Conservation (phyloP, 129 eudicot genomes). For the Scalesia atractyloides region DNA sequence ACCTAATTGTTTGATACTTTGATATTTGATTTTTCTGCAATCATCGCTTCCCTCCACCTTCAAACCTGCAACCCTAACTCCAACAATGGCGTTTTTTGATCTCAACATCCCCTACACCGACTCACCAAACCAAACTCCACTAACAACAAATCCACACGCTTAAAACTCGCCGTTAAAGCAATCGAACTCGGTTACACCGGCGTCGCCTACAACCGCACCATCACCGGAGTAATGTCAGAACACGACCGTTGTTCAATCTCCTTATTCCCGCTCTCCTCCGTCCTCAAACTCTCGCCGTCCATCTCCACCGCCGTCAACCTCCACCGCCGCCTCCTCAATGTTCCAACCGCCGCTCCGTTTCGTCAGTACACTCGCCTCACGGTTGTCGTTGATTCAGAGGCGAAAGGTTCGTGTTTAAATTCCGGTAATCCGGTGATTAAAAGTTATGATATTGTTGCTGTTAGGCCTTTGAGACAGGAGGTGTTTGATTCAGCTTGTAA, state of each 20-base stretch:
- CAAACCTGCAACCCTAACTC: neutral
- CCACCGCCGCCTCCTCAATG: conserved; percentile 58
- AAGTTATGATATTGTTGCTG: conserved; percentile 82
- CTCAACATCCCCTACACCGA: conserved; percentile 80
- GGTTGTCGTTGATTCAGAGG: conserved; percentile 53
- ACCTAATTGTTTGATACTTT: neutral
- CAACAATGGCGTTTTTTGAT: conserved; percentile 76
- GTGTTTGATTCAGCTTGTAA: conserved; percentile 77
- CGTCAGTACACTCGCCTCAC: conserved; percentile 82
- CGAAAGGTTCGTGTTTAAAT: conserved; percentile 69
- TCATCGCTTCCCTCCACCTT: conserved; percentile 31
- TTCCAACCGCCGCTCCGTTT: conserved; percentile 55
- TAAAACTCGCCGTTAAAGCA: conserved; percentile 66
- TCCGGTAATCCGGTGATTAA: conserved; percentile 71
- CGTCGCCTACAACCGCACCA: conserved; percentile 69
- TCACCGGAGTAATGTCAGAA: conserved; percentile 81
- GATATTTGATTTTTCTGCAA: neutral
- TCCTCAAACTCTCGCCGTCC: conserved; percentile 51
- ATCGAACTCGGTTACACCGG: conserved; percentile 88
- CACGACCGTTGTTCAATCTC: conserved; percentile 61
- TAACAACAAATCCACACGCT: conserved; percentile 47
- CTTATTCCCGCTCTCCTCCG: conserved; percentile 53
- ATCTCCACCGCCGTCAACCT: conserved; percentile 56
- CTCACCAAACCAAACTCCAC: conserved; percentile 42
- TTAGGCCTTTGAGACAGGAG: conserved; percentile 68